phyloP scores from a whole-genome alignment of 2,329 filamentous ascomycete genomes.

The Fusarium redolens region DNA sequence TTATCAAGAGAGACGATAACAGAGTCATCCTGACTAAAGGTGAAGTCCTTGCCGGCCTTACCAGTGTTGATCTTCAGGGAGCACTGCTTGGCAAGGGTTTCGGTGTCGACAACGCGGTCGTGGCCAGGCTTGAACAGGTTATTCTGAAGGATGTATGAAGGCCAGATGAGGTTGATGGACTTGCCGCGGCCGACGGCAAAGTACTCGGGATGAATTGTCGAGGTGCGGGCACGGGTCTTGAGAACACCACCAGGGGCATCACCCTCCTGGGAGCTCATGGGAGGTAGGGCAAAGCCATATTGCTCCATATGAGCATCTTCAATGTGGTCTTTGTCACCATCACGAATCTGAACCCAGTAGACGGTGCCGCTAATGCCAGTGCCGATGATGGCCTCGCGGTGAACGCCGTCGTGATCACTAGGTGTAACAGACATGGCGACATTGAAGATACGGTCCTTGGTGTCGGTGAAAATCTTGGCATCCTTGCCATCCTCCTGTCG shows the following conservation, averaged over 20 bases:
- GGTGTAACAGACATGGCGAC: slow-evolving; percentile 82
- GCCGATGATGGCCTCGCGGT: slow-evolving; percentile 85
- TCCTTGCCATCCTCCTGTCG: slow-evolving; percentile 93
- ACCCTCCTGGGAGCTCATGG: slow-evolving; percentile 85
- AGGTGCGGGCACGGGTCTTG: slow-evolving; percentile 94
- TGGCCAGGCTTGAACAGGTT: slow-evolving; percentile 72
- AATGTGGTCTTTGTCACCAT: slow-evolving; percentile 81
- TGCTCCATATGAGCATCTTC: slow-evolving; percentile 83
- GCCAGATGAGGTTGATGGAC: slow-evolving; percentile 90
- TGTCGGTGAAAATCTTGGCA: slow-evolving; percentile 90
- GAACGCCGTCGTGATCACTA: slow-evolving; percentile 64
- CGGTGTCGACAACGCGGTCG: slow-evolving; percentile 82
- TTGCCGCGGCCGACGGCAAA: slow-evolving; percentile 97
- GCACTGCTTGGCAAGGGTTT: slow-evolving; percentile 86
- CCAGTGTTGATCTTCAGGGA: slow-evolving; percentile 94
- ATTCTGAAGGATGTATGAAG: slow-evolving; percentile 71
- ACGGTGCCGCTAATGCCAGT: slow-evolving; percentile 95
- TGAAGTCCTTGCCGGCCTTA: slow-evolving; percentile 98
- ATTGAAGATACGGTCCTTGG: slow-evolving; percentile 94
- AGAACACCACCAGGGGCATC: slow-evolving; percentile 91
- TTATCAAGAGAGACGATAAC: slow-evolving; percentile 97
- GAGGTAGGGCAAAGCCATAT: slow-evolving; percentile 89
- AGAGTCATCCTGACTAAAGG: slow-evolving; percentile 95
- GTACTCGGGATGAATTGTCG: slow-evolving; percentile 88
- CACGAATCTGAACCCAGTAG: slow-evolving; percentile 90